Evolutionary conservation across 148 eudicot species (phyloP).

Genomic region (Rhododendron vialii): DNA sequence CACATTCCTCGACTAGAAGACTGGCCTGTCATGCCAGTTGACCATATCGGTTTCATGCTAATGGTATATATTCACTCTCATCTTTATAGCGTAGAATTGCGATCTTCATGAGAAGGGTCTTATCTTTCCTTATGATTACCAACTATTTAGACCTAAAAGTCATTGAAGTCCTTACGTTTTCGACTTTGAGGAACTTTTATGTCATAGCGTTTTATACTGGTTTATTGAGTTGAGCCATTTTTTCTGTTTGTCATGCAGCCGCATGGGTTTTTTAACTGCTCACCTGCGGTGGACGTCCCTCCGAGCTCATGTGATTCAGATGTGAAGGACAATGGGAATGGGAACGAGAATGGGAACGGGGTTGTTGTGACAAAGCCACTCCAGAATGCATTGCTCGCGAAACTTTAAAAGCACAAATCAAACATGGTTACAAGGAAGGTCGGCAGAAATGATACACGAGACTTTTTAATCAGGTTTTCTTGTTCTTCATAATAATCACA

Average conservation of each 20-base stretch:
- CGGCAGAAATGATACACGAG: neutral
- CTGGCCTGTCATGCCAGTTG: conserved; percentile 99
- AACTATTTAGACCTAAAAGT: neutral
- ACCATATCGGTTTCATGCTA: conserved; percentile 79
- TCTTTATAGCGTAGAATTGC: neutral
- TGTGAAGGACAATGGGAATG: conserved; percentile 29
- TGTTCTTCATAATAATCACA: neutral
- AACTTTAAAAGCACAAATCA: conserved; percentile 25
- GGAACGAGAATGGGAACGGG: conserved; percentile 28
- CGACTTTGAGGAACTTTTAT: neutral
- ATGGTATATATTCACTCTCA: neutral
- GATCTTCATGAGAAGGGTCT: neutral
- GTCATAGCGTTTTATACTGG: neutral
- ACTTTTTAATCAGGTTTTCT: too few relatives aligned
- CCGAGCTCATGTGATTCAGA: conserved; percentile 42
- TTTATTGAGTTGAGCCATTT: neutral
- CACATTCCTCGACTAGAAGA: conserved; percentile 95
- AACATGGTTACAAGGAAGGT: neutral
- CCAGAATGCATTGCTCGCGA: conserved; percentile 28
- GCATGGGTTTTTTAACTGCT: conserved; percentile 56
- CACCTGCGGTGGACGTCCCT: conserved; percentile 58
- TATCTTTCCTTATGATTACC: neutral
- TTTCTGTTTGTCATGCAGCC: conserved; percentile 33
- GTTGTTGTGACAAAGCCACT: conserved; percentile 26
- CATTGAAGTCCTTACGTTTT: neutral